Evolutionary conservation across 208 protist genomes (phyloP).

Genomic region (Leishmania braziliensis): DNA sequence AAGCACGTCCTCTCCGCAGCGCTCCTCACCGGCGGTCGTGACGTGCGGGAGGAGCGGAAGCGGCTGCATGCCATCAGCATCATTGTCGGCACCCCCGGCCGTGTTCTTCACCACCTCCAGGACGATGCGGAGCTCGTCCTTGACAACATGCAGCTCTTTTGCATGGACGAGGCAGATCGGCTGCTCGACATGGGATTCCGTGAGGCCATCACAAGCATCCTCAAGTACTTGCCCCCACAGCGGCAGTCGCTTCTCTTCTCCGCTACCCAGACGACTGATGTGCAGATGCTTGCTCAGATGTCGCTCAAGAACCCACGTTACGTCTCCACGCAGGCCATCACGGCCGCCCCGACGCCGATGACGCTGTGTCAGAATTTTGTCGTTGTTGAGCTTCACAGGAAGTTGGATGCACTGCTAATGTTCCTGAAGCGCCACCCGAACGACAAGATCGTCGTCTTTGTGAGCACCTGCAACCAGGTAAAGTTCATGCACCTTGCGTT

Average conservation of each 20-base stretch:
- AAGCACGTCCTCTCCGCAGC: constrained; percentile 95
- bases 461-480: constrained; percentile 98
- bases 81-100: constrained; percentile 98
- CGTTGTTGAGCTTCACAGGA: constrained; percentile 90
- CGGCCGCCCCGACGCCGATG: constrained; percentile 79
- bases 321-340: constrained; percentile 93
- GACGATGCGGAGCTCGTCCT: constrained; percentile 92
- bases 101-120: constrained; percentile 99
- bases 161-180: constrained; percentile 99
- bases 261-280: constrained; percentile 97
- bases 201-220: constrained; percentile 93
- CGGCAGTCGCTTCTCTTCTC: constrained; percentile 99
- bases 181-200: constrained; percentile 98
- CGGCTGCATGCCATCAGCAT: constrained; percentile 96
- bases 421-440: constrained; percentile 97
- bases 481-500: constrained; percentile 94
- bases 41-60: constrained; percentile 94
- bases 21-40: constrained; percentile 98
- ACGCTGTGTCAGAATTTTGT: constrained; percentile 95
- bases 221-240: constrained; percentile 85
- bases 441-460: constrained; percentile 98
- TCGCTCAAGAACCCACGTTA: constrained; percentile 95
- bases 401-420: constrained; percentile 97
- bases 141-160: constrained; percentile 96
- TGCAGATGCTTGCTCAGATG: constrained; percentile 94